Percentiles rank a stretch among this genome's conserved stretches.
Evolutionary conservation across 257 asterid genomes (phyloP).

Genomic region (Perilla frutescens): DNA sequence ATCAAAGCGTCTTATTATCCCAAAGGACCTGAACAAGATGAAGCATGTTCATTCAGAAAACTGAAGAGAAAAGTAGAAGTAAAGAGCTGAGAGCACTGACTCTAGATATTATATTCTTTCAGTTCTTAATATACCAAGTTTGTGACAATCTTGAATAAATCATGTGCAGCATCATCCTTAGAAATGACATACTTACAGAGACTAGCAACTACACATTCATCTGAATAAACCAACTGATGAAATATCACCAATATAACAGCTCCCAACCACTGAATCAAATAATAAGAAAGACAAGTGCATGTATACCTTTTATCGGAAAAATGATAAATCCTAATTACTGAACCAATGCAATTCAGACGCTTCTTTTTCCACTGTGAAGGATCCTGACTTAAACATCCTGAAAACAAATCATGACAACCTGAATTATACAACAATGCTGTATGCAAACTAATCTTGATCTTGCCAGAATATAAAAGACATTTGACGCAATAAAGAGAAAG

Average conservation of each 20-base stretch:
- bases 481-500: not conserved
- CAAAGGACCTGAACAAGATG: slow-evolving; percentile 64
- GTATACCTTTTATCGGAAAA: slow-evolving; percentile 62
- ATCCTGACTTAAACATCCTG: slow-evolving; percentile 53
- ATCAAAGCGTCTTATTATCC: slow-evolving; percentile 70
- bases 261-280: slow-evolving; percentile 11
- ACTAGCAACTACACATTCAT: slow-evolving; percentile 23
- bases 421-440: slow-evolving; percentile 22
- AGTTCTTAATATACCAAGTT: not conserved
- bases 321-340: slow-evolving; percentile 57
- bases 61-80: slow-evolving; percentile 15
- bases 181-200: not conserved
- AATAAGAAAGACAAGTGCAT: slow-evolving; percentile 16
- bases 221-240: slow-evolving; percentile 3
- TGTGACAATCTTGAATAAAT: not conserved
- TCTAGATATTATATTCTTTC: not conserved
- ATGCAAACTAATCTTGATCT: slow-evolving; percentile 16
- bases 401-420: slow-evolving; percentile 33
- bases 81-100: not conserved
- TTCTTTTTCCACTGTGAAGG: slow-evolving; percentile 50
- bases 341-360: slow-evolving; percentile 69
- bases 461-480: not conserved
- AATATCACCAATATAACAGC: not conserved
- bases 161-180: slow-evolving; percentile 6
- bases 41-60: slow-evolving; percentile 33